phyloP scores from a whole-genome alignment of 306 rosid genomes.

The Geum urbanum region DNA sequence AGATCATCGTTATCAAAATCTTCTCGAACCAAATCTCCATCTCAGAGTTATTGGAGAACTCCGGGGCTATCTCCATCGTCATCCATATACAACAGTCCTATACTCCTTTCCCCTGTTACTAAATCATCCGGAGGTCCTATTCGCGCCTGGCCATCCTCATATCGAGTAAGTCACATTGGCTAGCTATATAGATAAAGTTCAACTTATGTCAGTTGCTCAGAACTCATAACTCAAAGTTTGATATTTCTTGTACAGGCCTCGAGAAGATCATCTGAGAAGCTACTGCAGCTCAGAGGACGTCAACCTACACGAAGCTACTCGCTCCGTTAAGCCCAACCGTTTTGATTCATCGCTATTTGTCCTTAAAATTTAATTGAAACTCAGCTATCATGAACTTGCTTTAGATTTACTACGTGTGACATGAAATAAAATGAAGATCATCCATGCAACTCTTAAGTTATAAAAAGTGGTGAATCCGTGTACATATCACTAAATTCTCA shows the following conservation, averaged over 20 bases:
- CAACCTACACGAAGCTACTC: neutral
- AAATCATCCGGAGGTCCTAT: conserved; percentile 2
- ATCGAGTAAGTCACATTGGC: conserved; percentile 10
- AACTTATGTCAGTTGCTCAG: neutral
- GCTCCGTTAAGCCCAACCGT: neutral
- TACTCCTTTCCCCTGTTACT: conserved; percentile 33
- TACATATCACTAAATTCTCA: neutral
- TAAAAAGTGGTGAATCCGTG: neutral
- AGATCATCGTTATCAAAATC: conserved; percentile 44
- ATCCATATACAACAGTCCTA: conserved; percentile 26
- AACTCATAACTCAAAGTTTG: neutral
- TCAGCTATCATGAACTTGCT: neutral
- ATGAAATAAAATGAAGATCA: neutral
- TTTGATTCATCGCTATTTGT: neutral
- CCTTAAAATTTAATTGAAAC: neutral
- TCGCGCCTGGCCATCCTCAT: conserved; percentile 19
- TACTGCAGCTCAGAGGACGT: conserved; percentile 14
- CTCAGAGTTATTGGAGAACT: conserved; percentile 31
- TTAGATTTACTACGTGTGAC: neutral
- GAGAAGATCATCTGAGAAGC: conserved; percentile 27
- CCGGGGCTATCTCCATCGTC: conserved; percentile 35
- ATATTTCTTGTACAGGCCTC: conserved; percentile 23
- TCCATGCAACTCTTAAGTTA: neutral
- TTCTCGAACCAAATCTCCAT: conserved; percentile 25
- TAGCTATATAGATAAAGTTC: neutral